A percentile compares a stretch with the other conserved stretches of the same genome.
Conservation (phyloP, 495 filamentous ascomycete genomes). For the Penicillium salamii region DNA sequence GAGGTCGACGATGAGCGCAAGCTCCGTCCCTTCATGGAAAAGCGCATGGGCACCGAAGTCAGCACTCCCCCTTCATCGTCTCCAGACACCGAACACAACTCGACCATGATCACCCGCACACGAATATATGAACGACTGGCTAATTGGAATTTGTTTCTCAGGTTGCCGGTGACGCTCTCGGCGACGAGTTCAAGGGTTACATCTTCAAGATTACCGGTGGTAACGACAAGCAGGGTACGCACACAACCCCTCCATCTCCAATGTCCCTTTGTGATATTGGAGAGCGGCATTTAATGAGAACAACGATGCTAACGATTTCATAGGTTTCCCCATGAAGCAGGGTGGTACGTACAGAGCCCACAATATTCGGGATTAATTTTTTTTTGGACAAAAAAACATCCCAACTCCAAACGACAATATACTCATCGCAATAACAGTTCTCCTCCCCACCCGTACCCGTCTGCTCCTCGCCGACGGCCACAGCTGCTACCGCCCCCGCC, state of each 20-base stretch:
- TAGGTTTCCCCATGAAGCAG: constrained; percentile 99
- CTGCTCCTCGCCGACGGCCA: constrained; percentile 85
- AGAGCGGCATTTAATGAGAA: background rate
- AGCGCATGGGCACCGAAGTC: constrained; percentile 97
- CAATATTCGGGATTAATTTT: constrained; percentile 8
- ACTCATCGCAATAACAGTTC: constrained; percentile 41
- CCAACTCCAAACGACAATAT: constrained; percentile 11
- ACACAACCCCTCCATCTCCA: background rate
- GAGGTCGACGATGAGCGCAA: constrained; percentile 98
- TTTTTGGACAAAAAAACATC: constrained; percentile 4
- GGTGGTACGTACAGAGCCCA: constrained; percentile 56
- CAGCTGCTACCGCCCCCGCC: constrained; percentile 95
- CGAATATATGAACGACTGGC: constrained; percentile 27
- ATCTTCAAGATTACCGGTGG: constrained; percentile 87
- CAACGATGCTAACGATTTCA: constrained; percentile 24
- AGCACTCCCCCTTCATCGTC: constrained; percentile 29
- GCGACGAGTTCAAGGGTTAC: constrained; percentile 99
- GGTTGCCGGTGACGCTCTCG: constrained; percentile 79
- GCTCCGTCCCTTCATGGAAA: constrained; percentile 81
- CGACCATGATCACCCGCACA: constrained; percentile 10
- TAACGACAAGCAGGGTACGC: constrained; percentile 96
- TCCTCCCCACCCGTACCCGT: constrained; percentile 96
- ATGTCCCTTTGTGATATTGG: background rate
- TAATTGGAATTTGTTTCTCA: constrained; percentile 39
- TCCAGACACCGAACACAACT: constrained; percentile 5